Evolutionary conservation across 345 rosid species (phyloP).

Genomic region (Boechera stricta): DNA sequence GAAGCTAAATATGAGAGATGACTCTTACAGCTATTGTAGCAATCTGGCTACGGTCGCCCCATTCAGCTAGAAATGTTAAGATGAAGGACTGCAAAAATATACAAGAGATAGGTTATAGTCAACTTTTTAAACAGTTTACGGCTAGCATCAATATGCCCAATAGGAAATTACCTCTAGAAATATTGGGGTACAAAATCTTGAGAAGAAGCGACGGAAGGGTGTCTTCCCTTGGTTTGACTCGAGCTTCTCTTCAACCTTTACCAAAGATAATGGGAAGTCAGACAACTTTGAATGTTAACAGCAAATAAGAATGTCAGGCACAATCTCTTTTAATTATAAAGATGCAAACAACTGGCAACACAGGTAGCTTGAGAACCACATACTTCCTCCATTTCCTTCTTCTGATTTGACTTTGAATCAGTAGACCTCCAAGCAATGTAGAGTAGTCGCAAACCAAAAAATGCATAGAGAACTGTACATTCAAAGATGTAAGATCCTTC

Average conservation of each 20-base stretch:
- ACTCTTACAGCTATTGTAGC: conserved; percentile 98
- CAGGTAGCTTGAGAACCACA: conserved; percentile 32
- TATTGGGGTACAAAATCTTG: conserved; percentile 97
- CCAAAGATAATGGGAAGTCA: conserved; percentile 6
- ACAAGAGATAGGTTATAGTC: conserved; percentile 23
- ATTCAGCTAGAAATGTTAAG: conserved; percentile 94
- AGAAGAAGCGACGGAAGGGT: conserved; percentile 73
- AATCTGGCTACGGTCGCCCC: conserved; percentile 99
- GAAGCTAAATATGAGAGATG: conserved; percentile 4
- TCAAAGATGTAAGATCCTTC: conserved; percentile 25
- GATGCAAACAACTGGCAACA: conserved; percentile 13
- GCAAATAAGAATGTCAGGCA: neutral
- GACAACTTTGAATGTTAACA: neutral
- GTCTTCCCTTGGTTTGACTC: conserved; percentile 92
- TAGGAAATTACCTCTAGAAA: conserved; percentile 80
- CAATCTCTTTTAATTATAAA: neutral
- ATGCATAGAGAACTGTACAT: conserved; percentile 79
- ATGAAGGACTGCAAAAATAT: conserved; percentile 75
- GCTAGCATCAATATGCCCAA: conserved; percentile 1
- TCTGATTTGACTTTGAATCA: conserved; percentile 89
- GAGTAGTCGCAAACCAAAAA: conserved; percentile 91
- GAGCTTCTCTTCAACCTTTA: conserved; percentile 97
- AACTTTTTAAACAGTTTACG: neutral
- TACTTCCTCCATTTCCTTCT: conserved; percentile 99
- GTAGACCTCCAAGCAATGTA: conserved; percentile 96